A percentile compares a stretch with the other conserved stretches of the same genome.
phyloP scores from a whole-genome alignment of 2,329 filamentous ascomycete genomes.

The Neurospora sp. region DNA sequence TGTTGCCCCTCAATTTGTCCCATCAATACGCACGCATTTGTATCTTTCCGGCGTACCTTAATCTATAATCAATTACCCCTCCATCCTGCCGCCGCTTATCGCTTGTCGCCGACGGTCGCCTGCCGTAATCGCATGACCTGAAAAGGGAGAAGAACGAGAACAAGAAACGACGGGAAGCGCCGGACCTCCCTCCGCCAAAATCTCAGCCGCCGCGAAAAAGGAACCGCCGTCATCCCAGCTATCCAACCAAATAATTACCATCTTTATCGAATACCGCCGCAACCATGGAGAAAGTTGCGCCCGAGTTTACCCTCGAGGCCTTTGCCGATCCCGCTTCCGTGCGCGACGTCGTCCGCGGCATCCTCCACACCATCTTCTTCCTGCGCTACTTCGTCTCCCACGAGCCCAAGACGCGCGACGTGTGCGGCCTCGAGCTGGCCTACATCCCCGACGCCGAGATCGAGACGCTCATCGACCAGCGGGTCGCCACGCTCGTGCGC shows the following conservation, averaged over 20 bases:
- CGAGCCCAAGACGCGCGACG: constrained; percentile 71
- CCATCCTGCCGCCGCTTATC: background rate
- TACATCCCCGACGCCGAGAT: constrained; percentile 85
- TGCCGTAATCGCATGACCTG: background rate
- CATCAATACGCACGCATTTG: constrained; percentile 4
- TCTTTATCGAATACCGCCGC: constrained; percentile 1
- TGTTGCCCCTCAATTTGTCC: constrained; percentile 9
- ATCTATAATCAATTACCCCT: background rate
- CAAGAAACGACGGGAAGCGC: background rate
- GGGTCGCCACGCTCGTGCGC: constrained; percentile 67
- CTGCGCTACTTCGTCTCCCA: constrained; percentile 92
- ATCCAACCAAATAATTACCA: background rate
- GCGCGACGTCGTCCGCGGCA: constrained; percentile 86
- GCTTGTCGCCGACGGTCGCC: background rate
- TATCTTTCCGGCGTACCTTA: background rate
- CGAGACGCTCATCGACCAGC: constrained; percentile 86
- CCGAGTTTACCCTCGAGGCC: constrained; percentile 88
- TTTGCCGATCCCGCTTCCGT: constrained; percentile 86
- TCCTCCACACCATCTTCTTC: constrained; percentile 97
- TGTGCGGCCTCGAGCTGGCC: constrained; percentile 83
- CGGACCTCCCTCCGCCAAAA: background rate
- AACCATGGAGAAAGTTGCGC: constrained; percentile 47
- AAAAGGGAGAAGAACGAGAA: background rate
- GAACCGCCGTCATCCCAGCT: background rate
- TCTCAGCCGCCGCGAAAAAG: background rate